Percentiles rank a stretch among this genome's conserved stretches.
Evolutionary conservation across 331 rosid genomes (phyloP).

Genomic region (Acacia concinna): DNA sequence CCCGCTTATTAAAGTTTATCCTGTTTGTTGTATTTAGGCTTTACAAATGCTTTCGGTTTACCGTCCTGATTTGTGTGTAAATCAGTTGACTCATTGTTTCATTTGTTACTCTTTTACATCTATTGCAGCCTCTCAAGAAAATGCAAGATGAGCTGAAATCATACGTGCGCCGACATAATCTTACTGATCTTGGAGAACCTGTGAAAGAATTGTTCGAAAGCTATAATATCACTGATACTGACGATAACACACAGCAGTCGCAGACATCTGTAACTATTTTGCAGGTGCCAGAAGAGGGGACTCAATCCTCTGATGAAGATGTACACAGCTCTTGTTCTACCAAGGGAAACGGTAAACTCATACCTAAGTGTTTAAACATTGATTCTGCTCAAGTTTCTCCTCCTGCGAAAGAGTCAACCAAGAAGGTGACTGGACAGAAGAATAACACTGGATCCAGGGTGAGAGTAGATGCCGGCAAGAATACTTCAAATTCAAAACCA

Average conservation of each 20-base stretch:
- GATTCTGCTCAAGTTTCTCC: slow-evolving; percentile 45
- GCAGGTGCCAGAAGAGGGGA: slow-evolving; percentile 65
- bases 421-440: slow-evolving; percentile 46
- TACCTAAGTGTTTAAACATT: slow-evolving; percentile 55
- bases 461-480: slow-evolving; percentile 43
- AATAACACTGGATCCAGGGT: slow-evolving; percentile 36
- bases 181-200: slow-evolving; percentile 47
- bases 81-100: not conserved
- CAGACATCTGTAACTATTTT: slow-evolving; percentile 69
- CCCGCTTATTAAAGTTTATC: not conserved
- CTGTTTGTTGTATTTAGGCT: not conserved
- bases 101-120: not conserved
- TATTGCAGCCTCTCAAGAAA: slow-evolving; percentile 55
- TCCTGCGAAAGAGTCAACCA: slow-evolving; percentile 37
- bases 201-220: slow-evolving; percentile 62
- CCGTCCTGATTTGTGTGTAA: not conserved
- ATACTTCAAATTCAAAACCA: slow-evolving; percentile 43
- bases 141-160: slow-evolving; percentile 65
- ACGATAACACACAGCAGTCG: slow-evolving; percentile 50
- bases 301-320: slow-evolving; percentile 81
- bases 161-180: slow-evolving; percentile 55
- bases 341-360: slow-evolving; percentile 47
- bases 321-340: slow-evolving; percentile 59
- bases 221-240: slow-evolving; percentile 45
- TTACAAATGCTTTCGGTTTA: not conserved